These are phyloP conservation scores for Exophiala spinifera DNA, from an alignment of 2,329 filamentous ascomycete genomes.

Conservation along the genomic window DNA sequence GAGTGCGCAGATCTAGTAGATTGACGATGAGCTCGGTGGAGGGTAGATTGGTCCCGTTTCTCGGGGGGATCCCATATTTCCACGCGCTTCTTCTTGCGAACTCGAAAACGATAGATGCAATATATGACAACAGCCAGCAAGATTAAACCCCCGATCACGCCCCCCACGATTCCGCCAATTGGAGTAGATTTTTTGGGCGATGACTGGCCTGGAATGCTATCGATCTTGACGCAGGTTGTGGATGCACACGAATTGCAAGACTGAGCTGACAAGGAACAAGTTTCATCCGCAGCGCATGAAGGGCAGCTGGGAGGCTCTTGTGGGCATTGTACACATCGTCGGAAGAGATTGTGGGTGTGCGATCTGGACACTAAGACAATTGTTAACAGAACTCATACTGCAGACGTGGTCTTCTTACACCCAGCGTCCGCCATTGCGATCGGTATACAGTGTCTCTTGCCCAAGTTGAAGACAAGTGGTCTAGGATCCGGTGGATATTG, in stretches of 20 bases:
- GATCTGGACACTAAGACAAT: constrained; percentile 30
- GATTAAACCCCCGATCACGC: constrained; percentile 80
- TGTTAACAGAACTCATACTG: neutral
- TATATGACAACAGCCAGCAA: constrained; percentile 72
- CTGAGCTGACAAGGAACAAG: constrained; percentile 58
- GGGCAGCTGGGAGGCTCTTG: constrained; percentile 55
- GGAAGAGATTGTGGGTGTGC: constrained; percentile 45
- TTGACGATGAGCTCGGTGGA: constrained; percentile 60
- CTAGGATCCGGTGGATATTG: too few relatives aligned
- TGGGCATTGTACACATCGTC: constrained; percentile 60
- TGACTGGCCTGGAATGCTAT: constrained; percentile 36
- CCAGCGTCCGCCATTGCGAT: constrained; percentile 6
- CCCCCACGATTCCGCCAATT: constrained; percentile 82
- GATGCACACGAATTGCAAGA: constrained; percentile 60
- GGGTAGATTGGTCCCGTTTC: constrained; percentile 56
- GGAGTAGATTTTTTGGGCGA: constrained; percentile 32
- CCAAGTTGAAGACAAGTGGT: too few relatives aligned
- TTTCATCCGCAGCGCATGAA: constrained; percentile 52
- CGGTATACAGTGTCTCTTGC: too few relatives aligned
- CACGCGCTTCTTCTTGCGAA: constrained; percentile 64
- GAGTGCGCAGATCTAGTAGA: constrained; percentile 81
- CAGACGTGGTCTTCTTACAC: constrained; percentile 2
- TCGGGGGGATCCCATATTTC: constrained; percentile 56
- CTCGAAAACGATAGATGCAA: constrained; percentile 81
- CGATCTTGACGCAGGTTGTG: constrained; percentile 53